Evolutionary conservation across 345 rosid genomes (phyloP).

Genomic region (Adansonia digitata): DNA sequence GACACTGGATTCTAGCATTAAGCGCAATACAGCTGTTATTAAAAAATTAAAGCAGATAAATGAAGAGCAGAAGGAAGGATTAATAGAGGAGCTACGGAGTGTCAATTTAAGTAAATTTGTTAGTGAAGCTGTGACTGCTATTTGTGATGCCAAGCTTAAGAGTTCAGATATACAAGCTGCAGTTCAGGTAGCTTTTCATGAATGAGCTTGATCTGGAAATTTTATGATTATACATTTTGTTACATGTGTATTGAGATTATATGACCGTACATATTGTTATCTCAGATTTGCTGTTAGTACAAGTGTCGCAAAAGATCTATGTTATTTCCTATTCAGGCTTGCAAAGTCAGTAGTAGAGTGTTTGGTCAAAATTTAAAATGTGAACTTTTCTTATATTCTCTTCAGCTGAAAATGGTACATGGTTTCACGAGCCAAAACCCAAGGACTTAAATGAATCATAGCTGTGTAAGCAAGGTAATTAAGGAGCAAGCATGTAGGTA

Average conservation of each 20-base stretch:
- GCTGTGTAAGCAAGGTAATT: slow-evolving; percentile 1
- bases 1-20: slow-evolving; percentile 92
- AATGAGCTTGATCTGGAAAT: not conserved
- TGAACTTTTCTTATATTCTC: not conserved
- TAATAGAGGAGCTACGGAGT: slow-evolving; percentile 78
- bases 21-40: slow-evolving; percentile 88
- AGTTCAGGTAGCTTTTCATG: slow-evolving; percentile 59
- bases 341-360: not conserved
- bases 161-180: slow-evolving; percentile 92
- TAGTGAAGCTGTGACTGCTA: slow-evolving; percentile 33
- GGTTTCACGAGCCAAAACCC: slow-evolving; percentile 3
- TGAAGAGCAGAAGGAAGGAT: slow-evolving; percentile 23
- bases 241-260: not conserved
- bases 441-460: not conserved
- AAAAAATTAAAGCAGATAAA: slow-evolving; percentile 91
- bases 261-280: not conserved
- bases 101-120: slow-evolving; percentile 93
- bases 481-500: not conserved
- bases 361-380: not conserved
- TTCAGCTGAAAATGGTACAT: slow-evolving; percentile 1
- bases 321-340: not conserved
- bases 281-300: not conserved
- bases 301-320: not conserved
- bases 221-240: not conserved
- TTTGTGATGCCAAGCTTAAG: slow-evolving; percentile 91